These are phyloP conservation scores for Thermomyces lanuginosus DNA, from an alignment of 2,329 filamentous ascomycete species.

Conservation along the genomic window DNA sequence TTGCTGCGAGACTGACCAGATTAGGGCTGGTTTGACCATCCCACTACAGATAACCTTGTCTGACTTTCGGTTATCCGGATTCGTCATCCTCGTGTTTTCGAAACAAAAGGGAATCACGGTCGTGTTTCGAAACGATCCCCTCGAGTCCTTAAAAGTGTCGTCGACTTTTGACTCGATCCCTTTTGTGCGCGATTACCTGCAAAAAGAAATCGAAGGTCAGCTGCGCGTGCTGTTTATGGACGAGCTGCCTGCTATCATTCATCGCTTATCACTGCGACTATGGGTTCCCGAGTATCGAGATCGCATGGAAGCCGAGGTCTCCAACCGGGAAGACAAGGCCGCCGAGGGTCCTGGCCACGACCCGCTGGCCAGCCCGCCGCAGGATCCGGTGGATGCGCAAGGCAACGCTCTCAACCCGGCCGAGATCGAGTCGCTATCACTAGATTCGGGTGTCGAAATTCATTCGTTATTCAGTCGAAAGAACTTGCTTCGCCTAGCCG, in stretches of 20 bases:
- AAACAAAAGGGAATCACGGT: constrained; percentile 92
- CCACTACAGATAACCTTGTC: constrained; percentile 94
- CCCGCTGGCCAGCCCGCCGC: constrained; percentile 63
- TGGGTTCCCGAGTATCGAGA: constrained; percentile 77
- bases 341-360: constrained; percentile 52
- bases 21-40: constrained; percentile 70
- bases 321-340: constrained; percentile 25
- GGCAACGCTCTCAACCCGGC: constrained; percentile 61
- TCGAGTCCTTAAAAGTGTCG: constrained; percentile 94
- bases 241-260: constrained; percentile 89
- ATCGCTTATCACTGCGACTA: constrained; percentile 70
- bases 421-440: constrained; percentile 57
- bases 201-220: constrained; percentile 89
- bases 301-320: constrained; percentile 38
- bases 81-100: constrained; percentile 95
- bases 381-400: constrained; percentile 66
- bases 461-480: constrained; percentile 91
- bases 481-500: constrained; percentile 68
- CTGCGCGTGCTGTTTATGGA: constrained; percentile 93
- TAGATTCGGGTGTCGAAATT: constrained; percentile 64
- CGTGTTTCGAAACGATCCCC: constrained; percentile 93
- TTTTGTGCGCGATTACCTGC: constrained; percentile 91
- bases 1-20: constrained; percentile 2
- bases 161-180: constrained; percentile 98
- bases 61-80: constrained; percentile 86